Evolutionary conservation across 179 eudicot genomes (phyloP), one percentile per base, ranked within the genome.

Genomic region (Gypsophila paniculata): DNA sequence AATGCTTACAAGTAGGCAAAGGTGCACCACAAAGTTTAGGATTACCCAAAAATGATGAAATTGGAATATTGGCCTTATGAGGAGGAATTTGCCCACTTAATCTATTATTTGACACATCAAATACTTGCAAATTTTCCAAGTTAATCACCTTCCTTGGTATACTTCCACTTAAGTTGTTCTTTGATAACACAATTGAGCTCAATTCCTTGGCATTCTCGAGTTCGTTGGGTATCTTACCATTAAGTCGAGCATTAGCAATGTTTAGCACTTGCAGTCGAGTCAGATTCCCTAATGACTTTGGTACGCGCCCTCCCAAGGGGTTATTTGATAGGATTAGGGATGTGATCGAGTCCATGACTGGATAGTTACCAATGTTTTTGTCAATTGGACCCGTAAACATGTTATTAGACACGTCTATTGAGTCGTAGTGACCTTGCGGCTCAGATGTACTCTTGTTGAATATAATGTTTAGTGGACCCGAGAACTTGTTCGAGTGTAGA

Each of bases 51-150:
- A 83, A 83, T 10, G 82, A 69, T 49, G 84, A 78, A 55, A 74
- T 76, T 15, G 82, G 82, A 18, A 83, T 15, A 11, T 6, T 57
- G 25, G 79, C 53, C 71, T 73, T 84, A 21, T 84, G 86, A 0
- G 72, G 4, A 23, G 96, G 98, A 52, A 93, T 91, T 32, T n/a
- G 68, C 60, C 98, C 97, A n/a, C 80, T 93, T 63, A 92, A 61
- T 32, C 65, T 54, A 72, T 93, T 93, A 15, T 25, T 54, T 0
- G 98, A 89, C 57, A 90, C 95, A 74, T 93, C 88, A 32, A 93
- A 89, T 23, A 38, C 75, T 67, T 52, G 15, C 65, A 89, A 70
- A 39, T 51, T 61, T 21, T 65, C 57, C 69, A 89, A 72, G 67
- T 83, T 85, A 80, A 93, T 36, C 14, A 92, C 78, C 19, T 80